These are phyloP conservation scores for Zymoseptoria tritici DNA, from an alignment of 2,329 filamentous ascomycete genomes.

Conservation along the genomic window DNA sequence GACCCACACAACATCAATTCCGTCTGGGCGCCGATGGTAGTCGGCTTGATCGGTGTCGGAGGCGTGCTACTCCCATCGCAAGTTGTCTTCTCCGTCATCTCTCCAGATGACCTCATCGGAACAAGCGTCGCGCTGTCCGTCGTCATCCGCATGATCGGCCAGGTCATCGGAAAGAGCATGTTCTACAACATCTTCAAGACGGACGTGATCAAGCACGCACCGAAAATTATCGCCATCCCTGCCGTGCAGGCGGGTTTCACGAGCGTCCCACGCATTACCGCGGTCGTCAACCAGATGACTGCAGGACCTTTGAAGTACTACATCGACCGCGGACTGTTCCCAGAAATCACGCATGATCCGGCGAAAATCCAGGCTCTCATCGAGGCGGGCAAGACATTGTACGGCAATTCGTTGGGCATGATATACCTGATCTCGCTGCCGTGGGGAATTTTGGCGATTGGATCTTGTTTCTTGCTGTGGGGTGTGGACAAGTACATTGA, in stretches of 20 bases:
- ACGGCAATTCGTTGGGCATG: slow-evolving; percentile 15
- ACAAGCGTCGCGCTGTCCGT: slow-evolving; percentile 60
- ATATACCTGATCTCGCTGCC: slow-evolving; percentile 16
- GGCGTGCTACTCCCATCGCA: slow-evolving; percentile 60
- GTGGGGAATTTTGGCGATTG: slow-evolving; percentile 11
- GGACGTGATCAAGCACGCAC: slow-evolving; percentile 42
- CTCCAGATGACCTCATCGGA: slow-evolving; percentile 60
- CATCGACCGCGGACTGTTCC: slow-evolving; percentile 8
- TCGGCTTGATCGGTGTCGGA: slow-evolving; percentile 57
- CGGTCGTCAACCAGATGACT: slow-evolving; percentile 11
- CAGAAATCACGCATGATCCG: slow-evolving; percentile 9
- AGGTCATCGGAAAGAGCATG: slow-evolving; percentile 44
- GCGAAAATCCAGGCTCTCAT: slow-evolving; percentile 4
- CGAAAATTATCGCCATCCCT: slow-evolving; percentile 37
- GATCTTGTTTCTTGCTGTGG: slow-evolving; percentile 12
- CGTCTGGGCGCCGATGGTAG: slow-evolving; percentile 42
- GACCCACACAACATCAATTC: slow-evolving; percentile 16
- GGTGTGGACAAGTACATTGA: slow-evolving; percentile 15
- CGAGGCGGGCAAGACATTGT: slow-evolving; percentile 14
- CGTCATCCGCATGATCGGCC: slow-evolving; percentile 58
- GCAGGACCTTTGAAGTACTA: slow-evolving; percentile 11
- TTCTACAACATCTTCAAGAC: slow-evolving; percentile 46
- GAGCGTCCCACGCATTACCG: slow-evolving; percentile 3
- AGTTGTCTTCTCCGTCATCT: slow-evolving; percentile 61
- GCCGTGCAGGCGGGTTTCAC: slow-evolving; percentile 7